Evolutionary conservation across 345 rosid species (phyloP).

Genomic region (Psidium friedrichsthalianum): DNA sequence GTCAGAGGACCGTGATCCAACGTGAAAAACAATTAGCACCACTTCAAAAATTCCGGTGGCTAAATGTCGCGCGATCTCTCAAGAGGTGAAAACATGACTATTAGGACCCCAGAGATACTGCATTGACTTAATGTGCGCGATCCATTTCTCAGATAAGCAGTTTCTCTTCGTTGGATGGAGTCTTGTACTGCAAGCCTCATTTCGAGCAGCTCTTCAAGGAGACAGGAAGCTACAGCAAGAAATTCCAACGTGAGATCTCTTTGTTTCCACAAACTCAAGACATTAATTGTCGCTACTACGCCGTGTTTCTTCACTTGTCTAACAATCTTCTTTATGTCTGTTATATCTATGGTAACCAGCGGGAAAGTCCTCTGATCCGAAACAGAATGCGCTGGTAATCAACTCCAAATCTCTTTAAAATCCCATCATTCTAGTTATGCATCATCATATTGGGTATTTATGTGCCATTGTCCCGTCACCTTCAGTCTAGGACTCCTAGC

Average conservation of each 20-base stretch:
- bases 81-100: neutral
- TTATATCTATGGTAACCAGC: conserved; percentile 14
- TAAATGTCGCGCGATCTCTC: neutral
- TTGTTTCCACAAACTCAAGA: neutral
- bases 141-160: conserved; percentile 37
- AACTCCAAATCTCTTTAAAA: neutral
- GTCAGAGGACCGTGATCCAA: neutral
- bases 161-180: conserved; percentile 65
- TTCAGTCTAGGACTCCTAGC: conserved; percentile 35
- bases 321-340: neutral
- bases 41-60: no score
- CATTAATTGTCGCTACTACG: neutral
- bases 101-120: neutral
- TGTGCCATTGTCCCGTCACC: neutral
- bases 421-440: neutral
- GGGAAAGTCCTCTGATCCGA: conserved; percentile 26
- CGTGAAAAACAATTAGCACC: neutral
- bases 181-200: conserved; percentile 77
- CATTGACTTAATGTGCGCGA: neutral
- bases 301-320: neutral
- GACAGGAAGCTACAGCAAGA: conserved; percentile 39
- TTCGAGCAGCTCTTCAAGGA: conserved; percentile 79
- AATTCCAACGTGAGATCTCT: conserved; percentile 24
- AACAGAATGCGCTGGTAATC: conserved; percentile 21
- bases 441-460: neutral